Evolutionary conservation across 768 basidiomycete genomes (phyloP).

Genomic region (Paxillus involutus): DNA sequence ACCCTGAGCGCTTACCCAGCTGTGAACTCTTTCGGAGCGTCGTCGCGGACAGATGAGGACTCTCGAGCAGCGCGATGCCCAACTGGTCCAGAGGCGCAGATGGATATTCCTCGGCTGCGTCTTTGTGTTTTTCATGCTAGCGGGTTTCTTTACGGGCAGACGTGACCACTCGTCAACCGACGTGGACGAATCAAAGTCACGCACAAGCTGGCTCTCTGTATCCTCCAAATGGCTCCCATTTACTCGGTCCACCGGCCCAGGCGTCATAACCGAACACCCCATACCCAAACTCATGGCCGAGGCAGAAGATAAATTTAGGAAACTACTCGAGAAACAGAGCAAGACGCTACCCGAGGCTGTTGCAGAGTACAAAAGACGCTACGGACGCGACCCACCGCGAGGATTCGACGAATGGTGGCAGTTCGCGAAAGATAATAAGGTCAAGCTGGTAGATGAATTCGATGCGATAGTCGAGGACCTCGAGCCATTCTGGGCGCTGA

Average conservation of each 20-base stretch:
- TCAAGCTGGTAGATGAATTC: conserved; percentile 89
- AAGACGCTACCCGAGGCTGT: conserved; percentile 78
- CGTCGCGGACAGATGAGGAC: conserved; percentile 15
- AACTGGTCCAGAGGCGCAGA: conserved; percentile 19
- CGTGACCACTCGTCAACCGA: conserved; percentile 10
- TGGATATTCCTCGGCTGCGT: conserved; percentile 43
- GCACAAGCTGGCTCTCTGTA: conserved; percentile 14
- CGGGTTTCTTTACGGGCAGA: conserved; percentile 46
- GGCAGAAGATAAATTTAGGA: conserved; percentile 72
- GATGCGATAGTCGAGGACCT: conserved; percentile 78
- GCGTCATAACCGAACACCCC: conserved; percentile 57
- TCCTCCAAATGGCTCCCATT: conserved; percentile 24
- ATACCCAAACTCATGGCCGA: conserved; percentile 83
- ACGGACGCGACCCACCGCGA: conserved; percentile 76
- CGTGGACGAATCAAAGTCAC: neutral
- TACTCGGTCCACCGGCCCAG: neutral
- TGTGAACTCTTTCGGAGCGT: neutral
- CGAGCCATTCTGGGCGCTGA: conserved; percentile 78
- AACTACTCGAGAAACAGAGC: conserved; percentile 72
- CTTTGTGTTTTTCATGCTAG: conserved; percentile 49
- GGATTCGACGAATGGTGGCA: conserved; percentile 92
- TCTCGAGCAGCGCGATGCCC: conserved; percentile 4
- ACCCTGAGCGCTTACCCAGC: neutral
- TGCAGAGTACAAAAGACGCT: conserved; percentile 76
- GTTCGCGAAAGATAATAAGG: conserved; percentile 70